phyloP scores from a whole-genome alignment of 2,329 filamentous ascomycete genomes.

The Fusarium chlamydosporum region DNA sequence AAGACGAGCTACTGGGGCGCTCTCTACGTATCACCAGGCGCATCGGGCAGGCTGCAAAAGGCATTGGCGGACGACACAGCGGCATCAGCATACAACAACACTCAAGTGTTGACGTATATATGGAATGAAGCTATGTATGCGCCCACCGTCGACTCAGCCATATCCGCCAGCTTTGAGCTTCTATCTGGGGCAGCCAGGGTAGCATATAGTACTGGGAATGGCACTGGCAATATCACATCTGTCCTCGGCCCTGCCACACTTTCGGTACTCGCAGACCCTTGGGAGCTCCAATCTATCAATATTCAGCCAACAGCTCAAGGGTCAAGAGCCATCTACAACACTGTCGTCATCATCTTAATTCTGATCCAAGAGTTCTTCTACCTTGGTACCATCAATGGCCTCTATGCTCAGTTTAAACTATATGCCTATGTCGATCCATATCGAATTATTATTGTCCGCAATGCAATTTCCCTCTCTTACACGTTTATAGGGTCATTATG shows the following conservation, averaged over 20 bases:
- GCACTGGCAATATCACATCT: slow-evolving; percentile 1
- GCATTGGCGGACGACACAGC: neutral
- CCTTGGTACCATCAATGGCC: slow-evolving; percentile 43
- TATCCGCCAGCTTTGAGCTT: neutral
- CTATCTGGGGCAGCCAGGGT: neutral
- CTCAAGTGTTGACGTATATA: neutral
- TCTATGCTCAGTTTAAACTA: slow-evolving; percentile 45
- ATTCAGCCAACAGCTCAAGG: slow-evolving; percentile 44
- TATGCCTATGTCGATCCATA: slow-evolving; percentile 19
- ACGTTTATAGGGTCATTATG: neutral
- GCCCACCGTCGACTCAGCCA: neutral
- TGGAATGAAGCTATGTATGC: slow-evolving; percentile 5
- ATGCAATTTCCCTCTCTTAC: neutral
- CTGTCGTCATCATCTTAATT: slow-evolving; percentile 45
- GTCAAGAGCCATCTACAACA: slow-evolving; percentile 48
- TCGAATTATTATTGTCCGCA: neutral
- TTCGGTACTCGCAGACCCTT: slow-evolving; percentile 41
- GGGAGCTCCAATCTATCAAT: slow-evolving; percentile 42
- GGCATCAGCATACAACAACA: neutral
- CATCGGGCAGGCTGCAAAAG: neutral
- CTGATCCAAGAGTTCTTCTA: slow-evolving; percentile 48
- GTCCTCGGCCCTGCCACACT: slow-evolving; percentile 32
- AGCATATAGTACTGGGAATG: slow-evolving; percentile 1
- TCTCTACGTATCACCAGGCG: neutral
- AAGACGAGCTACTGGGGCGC: slow-evolving; percentile 3